These are phyloP conservation scores for Lipomyces yamadae DNA, from an alignment of 805 yeast species.

Conservation along the genomic window DNA sequence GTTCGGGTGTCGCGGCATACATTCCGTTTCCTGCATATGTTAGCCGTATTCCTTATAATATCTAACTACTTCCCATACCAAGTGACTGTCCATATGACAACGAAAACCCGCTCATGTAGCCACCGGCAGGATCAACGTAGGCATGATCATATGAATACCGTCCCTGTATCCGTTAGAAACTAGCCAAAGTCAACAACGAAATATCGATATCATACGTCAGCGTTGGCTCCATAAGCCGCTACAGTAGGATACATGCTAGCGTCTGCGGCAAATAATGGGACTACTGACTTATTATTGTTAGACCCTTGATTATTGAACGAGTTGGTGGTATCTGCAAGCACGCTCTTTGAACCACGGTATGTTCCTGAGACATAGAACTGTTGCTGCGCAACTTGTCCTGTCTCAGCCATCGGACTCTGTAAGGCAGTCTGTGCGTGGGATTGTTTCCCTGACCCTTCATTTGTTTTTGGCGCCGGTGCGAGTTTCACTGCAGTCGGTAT, in stretches of 20 bases:
- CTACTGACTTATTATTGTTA: neutral
- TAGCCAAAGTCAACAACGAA: neutral
- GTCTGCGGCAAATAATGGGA: neutral
- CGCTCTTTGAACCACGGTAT: slow-evolving; percentile 1
- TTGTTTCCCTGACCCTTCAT: neutral
- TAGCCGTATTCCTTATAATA: neutral
- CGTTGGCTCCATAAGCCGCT: slow-evolving; percentile 2
- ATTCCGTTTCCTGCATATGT: slow-evolving; percentile 1
- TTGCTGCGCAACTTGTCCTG: slow-evolving; percentile 3
- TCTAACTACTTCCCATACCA: neutral
- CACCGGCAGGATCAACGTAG: slow-evolving; percentile 3
- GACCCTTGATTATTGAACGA: neutral
- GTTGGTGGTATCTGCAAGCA: slow-evolving; percentile 9
- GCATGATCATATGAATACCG: neutral
- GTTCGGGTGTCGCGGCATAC: slow-evolving; percentile 9
- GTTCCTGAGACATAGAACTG: slow-evolving; percentile 6
- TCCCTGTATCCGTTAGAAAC: neutral
- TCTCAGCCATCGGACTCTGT: neutral
- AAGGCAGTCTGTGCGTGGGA: neutral
- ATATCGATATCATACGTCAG: neutral
- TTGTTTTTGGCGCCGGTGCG: slow-evolving; percentile 35
- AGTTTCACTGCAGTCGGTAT: slow-evolving; percentile 31
- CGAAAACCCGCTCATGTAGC: neutral
- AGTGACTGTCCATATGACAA: slow-evolving; percentile 1
- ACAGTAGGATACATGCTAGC: neutral